Base-by-base conservation (phyloP, 2,329 filamentous ascomycete genomes). In the Eutypella sp. region DNA sequence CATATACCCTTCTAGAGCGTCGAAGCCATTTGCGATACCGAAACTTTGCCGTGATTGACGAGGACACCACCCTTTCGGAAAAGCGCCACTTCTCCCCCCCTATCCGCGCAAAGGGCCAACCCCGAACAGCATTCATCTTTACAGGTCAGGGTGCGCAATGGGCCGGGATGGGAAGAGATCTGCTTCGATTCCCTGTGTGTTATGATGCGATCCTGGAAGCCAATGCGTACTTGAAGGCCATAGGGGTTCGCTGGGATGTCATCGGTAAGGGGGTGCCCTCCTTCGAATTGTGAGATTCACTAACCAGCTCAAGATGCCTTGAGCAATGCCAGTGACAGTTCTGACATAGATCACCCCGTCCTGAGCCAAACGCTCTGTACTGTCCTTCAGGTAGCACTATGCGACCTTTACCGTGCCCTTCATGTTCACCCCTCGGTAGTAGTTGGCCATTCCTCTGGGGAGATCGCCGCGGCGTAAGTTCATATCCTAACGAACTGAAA, bases 311-410 rank as follows among this genome's bases (percentile, higher is more conserved):
- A n/a, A n/a, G n/a, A n/a, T n/a, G n/a, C n/a, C n/a, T n/a, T n/a
- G n/a, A n/a, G n/a, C n/a, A n/a, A n/a, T n/a, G n/a, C n/a, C n/a
- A n/a, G n/a, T n/a, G n/a, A n/a, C n/a, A n/a, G n/a, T n/a, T n/a
- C n/a, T n/a, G n/a, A n/a, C n/a, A 44, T 57, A 11, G 44, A 55
- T 15, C 52, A 54, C n/a, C 57, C 61, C 2, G 47, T 55, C 11
- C 41, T 60, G 18, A 59, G 58, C 6, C 71, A 74, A 42, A 65
- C 71, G 0, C 33, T 67, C 1, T 72, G 64, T 33, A 72, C 69
- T 1, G 68, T 69, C 0, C 16, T 75, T 1, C 71, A 74, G 46
- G 46, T 75, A 1, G 70, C 54, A 4, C 55, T 73, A 1, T 57
- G 68, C 2, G 62, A 68, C 13, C 49, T 67, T 1, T 52, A 65